Base-by-base conservation (phyloP, 805 yeast species). In the Lipomyces yamanashiensis region DNA sequence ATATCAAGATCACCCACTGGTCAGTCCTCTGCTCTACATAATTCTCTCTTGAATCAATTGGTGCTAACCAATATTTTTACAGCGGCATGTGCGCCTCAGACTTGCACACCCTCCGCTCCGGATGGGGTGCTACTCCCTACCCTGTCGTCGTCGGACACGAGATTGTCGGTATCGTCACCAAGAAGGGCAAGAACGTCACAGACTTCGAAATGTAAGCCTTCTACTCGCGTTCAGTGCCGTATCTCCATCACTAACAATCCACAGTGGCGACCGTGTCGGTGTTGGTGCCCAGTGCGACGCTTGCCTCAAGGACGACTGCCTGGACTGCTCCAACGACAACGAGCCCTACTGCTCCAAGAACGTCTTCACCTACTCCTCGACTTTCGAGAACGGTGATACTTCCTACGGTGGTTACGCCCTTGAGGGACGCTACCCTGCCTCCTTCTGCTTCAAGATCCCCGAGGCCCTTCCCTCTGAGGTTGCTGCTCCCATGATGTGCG, bases 401-500 rank as follows among this genome's bases (percentile, higher is more conserved):
- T 36, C 73, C 43, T 60, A 66, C 19, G 90, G 91, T 76, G 92
- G 92, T 17, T 86, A 86, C 74, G 81, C 90, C n/a, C 81, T 85
- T 52, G 85, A 85, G 74, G 80, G 86, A 48, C 71, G 73, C 12
- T 85, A 85, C 55, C 82, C 85, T 74, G 88, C 86, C 74, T 79
- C 81, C 63, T 85, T 85, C 73, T 87, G 81, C 2, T 81, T 88
- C 77, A 85, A 84, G 53, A 82, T 88, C 63, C 92, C 93, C 51
- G 83, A 83, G 13, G 74, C 70, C 15, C 71, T 86, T 48, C 78
- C 82, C 43, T 78, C 84, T 51, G 83, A 80, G 41, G 77, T 79
- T 34, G 90, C 85, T 36, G 92, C 91, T 3, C 92, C 92, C 58
- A 77, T 88, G 77, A 76, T 87, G 78, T 88, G 93, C 79, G 93